Evolutionary conservation across 164 flowering plant genomes (phyloP), one percentile per base, ranked within the genome.

Genomic region (Berberis thunbergii): DNA sequence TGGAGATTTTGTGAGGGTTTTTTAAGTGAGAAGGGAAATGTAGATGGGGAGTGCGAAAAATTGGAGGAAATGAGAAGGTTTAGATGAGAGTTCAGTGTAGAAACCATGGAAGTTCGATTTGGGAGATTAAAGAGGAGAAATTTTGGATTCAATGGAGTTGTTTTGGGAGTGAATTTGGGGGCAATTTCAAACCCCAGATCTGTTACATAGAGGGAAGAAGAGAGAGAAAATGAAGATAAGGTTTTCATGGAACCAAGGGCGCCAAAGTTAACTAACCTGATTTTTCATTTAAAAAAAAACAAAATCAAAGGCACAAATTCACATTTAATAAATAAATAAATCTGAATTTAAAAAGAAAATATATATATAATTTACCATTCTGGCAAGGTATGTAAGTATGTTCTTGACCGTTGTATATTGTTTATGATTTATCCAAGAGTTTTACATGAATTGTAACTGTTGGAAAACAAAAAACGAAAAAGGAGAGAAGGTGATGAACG

Each of bases 11-110:
- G 62, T 49, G 59, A 55, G 61, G 43, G 60, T 6, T 66, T 46
- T 55, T 64, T 77, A 65, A 54, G 2, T 60, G 66, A 41, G 59
- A 53, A 45, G 12, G 71, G 60, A 42, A 63, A 66, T 6, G 76
- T 48, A 45, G 71, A 60, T 41, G 67, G 1, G 6, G 55, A 7
- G 0, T 54, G 45, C 11, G 72, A 72, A 49, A 64, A n/a, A 59
- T 61, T 11, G 69, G 4, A 45, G n/a, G 70, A 44, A 3, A 10
- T 6, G 48, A 54, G 54, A 44, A 64, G 26, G 44, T 65, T 6
- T 58, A 71, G 60, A 9, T 68, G 70, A 10, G 62, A 68, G 67
- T 44, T 61, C 57, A 64, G 3, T 53, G 48, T 53, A 10, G 41
- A 65, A 54, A 50, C 63, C 69, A 69, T 69, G 52, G 60, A 10